phyloP scores from a whole-genome alignment of 345 rosid genomes.

The Boechera retrofracta region DNA sequence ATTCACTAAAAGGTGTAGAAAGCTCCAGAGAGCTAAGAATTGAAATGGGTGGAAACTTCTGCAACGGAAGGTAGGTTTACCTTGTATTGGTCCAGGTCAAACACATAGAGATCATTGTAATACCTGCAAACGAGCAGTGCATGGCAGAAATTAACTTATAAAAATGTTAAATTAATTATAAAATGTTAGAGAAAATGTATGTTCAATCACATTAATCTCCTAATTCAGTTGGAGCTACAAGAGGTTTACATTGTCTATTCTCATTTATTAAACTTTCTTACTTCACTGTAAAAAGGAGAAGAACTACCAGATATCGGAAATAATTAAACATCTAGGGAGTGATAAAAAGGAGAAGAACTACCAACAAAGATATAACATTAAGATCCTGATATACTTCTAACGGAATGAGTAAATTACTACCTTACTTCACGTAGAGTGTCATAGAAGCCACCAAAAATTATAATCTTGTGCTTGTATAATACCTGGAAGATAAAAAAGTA shows the following conservation, averaged over 20 bases:
- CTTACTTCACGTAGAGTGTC: constrained; percentile 99
- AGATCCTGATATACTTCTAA: not conserved
- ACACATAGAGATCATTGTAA: constrained; percentile 76
- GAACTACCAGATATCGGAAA: not conserved
- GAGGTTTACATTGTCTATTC: not conserved
- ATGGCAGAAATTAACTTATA: not conserved
- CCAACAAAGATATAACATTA: not conserved
- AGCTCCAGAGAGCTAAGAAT: not conserved
- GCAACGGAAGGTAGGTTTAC: constrained; percentile 48
- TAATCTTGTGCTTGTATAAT: constrained; percentile 89
- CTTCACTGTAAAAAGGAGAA: not conserved
- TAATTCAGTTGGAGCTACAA: not conserved
- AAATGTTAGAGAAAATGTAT: not conserved
- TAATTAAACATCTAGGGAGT: not conserved
- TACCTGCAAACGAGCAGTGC: constrained; percentile 60
- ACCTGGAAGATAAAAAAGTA: constrained; percentile 58
- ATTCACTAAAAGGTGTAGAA: constrained; percentile 31
- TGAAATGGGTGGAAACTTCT: constrained; percentile 2
- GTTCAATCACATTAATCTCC: not conserved
- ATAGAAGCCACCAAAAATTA: constrained; percentile 96
- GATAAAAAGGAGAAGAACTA: not conserved
- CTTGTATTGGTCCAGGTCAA: constrained; percentile 94
- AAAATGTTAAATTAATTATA: not conserved
- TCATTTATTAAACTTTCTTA: not conserved
- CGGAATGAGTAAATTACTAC: constrained; percentile 54